phyloP scores from a whole-genome alignment of 139 green algal species.

The Zygnema cylindricum region DNA sequence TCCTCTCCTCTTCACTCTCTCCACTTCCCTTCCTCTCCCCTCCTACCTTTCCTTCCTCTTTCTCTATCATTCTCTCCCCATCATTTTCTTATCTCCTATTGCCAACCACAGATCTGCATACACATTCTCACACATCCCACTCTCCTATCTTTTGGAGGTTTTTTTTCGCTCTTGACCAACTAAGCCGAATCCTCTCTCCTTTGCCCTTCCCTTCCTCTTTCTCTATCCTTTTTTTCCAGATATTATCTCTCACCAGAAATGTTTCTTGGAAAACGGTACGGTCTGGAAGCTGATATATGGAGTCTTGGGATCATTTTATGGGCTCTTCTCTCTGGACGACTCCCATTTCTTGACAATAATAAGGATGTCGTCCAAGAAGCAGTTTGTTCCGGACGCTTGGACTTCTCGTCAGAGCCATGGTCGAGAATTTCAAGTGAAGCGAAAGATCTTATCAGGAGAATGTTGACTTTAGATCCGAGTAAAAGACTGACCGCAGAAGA shows the following conservation, averaged over 20 bases:
- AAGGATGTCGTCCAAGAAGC: neutral
- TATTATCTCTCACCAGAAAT: neutral
- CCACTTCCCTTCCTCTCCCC: no score
- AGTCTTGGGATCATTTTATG: neutral
- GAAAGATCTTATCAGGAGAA: slow-evolving; percentile 53
- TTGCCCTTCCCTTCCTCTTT: no score
- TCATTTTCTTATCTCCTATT: no score
- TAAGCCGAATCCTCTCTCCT: no score
- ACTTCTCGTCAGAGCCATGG: slow-evolving; percentile 51
- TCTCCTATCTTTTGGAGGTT: no score
- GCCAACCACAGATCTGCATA: no score
- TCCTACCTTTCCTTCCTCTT: no score
- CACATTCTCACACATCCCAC: no score
- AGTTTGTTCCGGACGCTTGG: slow-evolving; percentile 1
- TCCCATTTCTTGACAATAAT: neutral
- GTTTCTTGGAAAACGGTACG: neutral
- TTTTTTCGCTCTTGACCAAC: no score
- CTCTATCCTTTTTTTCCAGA: neutral
- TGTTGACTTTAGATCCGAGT: slow-evolving; percentile 42
- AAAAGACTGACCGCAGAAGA: slow-evolving; percentile 38
- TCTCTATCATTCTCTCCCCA: no score
- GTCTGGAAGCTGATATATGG: neutral
- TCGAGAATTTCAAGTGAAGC: slow-evolving; percentile 43
- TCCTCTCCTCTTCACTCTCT: no score
- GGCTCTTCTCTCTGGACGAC: neutral